Evolutionary conservation across 441 rosid genomes (phyloP).

Genomic region (Populus hybrid): DNA sequence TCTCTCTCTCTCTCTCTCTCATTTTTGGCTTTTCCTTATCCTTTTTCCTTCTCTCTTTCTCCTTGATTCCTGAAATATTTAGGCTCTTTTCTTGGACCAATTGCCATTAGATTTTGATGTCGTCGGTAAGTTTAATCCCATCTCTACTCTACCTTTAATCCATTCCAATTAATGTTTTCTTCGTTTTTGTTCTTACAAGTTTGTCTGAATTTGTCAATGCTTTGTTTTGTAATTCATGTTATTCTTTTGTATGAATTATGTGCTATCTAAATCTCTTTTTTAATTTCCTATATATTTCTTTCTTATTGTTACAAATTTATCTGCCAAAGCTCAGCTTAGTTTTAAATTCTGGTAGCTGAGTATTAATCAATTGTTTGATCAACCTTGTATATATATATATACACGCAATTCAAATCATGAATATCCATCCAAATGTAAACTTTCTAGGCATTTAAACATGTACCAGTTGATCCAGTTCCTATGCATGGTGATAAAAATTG

Average conservation of each 20-base stretch:
- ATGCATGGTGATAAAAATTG: background rate
- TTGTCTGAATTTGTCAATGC: background rate
- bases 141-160: background rate
- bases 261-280: too few species aligned
- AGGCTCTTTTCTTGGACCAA: background rate
- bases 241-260: too few species aligned
- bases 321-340: background rate
- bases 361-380: background rate
- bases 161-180: background rate
- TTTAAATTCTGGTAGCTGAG: background rate
- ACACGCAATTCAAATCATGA: background rate
- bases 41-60: background rate
- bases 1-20: background rate
- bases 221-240: background rate
- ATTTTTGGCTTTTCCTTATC: background rate
- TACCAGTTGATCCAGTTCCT: background rate
- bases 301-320: too few species aligned
- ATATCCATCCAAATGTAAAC: background rate
- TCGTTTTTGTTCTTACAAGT: background rate
- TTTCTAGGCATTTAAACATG: too few species aligned
- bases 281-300: background rate
- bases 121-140: constrained; percentile 19
- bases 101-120: constrained; percentile 19
- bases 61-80: background rate
- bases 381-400: background rate